A percentile compares a stretch with the other conserved stretches of the same genome.
Conservation (phyloP, 208 protist species). For the Acanthamoeba royreba region DNA sequence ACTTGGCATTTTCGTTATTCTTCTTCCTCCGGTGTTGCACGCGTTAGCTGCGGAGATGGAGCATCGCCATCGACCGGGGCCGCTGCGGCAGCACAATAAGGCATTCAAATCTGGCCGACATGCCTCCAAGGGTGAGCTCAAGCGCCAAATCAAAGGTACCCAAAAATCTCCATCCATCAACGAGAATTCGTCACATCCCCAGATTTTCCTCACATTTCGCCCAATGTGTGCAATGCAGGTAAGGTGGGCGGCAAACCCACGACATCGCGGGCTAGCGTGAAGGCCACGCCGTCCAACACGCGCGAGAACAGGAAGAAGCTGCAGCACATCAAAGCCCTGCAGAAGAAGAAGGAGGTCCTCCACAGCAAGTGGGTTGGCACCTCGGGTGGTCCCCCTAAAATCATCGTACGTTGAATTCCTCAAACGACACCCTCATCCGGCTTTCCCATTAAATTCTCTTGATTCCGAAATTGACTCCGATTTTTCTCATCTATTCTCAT, state of each 20-base stretch:
- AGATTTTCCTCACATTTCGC: background rate
- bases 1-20: too few relatives aligned
- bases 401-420: background rate
- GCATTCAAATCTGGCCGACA: conserved; percentile 41
- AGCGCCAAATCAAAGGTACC: conserved; percentile 30
- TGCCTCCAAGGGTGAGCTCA: conserved; percentile 44
- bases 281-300: background rate
- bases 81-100: conserved; percentile 41
- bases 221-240: too few relatives aligned
- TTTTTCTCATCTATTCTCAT: too few relatives aligned
- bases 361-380: conserved; percentile 44
- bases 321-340: background rate
- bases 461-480: background rate
- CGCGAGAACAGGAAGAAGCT: conserved; percentile 47
- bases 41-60: background rate
- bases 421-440: background rate
- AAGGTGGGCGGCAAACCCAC: conserved; percentile 35
- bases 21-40: too few relatives aligned
- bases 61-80: conserved; percentile 11
- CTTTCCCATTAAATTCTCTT: background rate
- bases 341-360: conserved; percentile 49
- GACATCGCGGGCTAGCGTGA: background rate
- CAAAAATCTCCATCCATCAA: background rate
- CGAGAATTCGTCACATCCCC: too few relatives aligned
- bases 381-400: conserved; percentile 23